Conservation (phyloP, 1,284 basidiomycete genomes). For the Naganishia albida region DNA sequence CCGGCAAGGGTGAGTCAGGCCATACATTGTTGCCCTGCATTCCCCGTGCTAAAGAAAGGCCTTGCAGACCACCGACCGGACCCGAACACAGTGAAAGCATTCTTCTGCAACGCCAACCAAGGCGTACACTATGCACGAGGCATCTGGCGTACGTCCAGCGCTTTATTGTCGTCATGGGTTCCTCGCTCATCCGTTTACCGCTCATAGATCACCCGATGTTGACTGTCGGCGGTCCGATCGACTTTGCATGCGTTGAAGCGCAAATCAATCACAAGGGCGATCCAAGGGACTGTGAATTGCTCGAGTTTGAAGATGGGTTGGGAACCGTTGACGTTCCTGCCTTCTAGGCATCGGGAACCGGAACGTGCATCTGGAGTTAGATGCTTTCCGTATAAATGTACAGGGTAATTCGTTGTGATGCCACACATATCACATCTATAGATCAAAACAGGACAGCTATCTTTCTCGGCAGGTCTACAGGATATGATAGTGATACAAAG, state of each 20-base stretch:
- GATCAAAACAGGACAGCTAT: no score
- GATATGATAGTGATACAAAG: no score
- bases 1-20: conserved; percentile 57
- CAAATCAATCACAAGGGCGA: conserved; percentile 50
- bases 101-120: conserved; percentile 58
- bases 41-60: background rate
- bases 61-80: conserved; percentile 70
- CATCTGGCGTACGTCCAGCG: conserved; percentile 75
- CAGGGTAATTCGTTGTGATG: no score
- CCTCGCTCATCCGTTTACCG: background rate
- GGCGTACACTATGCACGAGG: conserved; percentile 79
- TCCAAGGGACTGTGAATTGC: conserved; percentile 50
- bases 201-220: conserved; percentile 51
- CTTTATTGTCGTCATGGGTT: background rate
- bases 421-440: no score
- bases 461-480: no score
- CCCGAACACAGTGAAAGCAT: conserved; percentile 59
- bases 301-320: conserved; percentile 40
- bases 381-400: no score
- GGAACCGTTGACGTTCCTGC: conserved; percentile 32
- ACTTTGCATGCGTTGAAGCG: conserved; percentile 54
- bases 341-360: conserved; percentile 14
- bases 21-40: background rate
- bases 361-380: no score
- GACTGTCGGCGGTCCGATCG: conserved; percentile 50